Percentiles rank a stretch among this genome's conserved stretches.
Evolutionary conservation across 371 early-diverging fungal genomes (phyloP).

Genomic region (Capillidium heterosporum): DNA sequence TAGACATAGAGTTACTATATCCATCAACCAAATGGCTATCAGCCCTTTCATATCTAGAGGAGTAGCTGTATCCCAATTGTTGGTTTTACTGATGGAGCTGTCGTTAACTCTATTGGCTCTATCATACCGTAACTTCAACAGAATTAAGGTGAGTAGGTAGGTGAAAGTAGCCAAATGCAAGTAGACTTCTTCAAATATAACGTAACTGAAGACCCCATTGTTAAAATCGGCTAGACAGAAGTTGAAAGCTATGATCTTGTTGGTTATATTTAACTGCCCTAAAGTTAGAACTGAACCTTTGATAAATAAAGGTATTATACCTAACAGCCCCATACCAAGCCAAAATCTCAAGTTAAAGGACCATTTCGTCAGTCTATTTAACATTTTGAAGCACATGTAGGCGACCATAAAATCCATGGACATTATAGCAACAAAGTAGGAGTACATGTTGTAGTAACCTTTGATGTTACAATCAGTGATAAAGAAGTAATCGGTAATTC

Average conservation of each 20-base stretch:
- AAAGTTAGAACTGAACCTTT: background rate
- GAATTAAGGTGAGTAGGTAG: background rate
- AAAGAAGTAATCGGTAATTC: conserved; percentile 1
- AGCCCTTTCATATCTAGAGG: background rate
- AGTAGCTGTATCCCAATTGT: background rate
- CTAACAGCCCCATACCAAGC: background rate
- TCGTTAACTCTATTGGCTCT: background rate
- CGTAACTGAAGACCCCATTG: background rate
- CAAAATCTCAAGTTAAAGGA: background rate
- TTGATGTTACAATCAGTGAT: conserved; percentile 1
- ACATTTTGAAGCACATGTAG: background rate
- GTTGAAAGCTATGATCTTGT: background rate
- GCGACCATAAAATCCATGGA: background rate
- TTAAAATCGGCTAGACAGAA: background rate
- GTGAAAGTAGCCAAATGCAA: background rate
- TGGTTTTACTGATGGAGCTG: background rate
- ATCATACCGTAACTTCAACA: background rate
- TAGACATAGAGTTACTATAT: background rate
- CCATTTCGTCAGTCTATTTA: too few species aligned
- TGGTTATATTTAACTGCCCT: background rate
- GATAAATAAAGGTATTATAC: background rate
- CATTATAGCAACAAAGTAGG: background rate
- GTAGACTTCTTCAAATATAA: background rate
- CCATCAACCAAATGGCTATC: background rate
- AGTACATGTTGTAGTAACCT: background rate